A percentile compares a stretch with the other conserved stretches of the same genome.
These are phyloP conservation scores for Candida sanyiensis DNA, from an alignment of 805 yeast genomes.

Conservation along the genomic window DNA sequence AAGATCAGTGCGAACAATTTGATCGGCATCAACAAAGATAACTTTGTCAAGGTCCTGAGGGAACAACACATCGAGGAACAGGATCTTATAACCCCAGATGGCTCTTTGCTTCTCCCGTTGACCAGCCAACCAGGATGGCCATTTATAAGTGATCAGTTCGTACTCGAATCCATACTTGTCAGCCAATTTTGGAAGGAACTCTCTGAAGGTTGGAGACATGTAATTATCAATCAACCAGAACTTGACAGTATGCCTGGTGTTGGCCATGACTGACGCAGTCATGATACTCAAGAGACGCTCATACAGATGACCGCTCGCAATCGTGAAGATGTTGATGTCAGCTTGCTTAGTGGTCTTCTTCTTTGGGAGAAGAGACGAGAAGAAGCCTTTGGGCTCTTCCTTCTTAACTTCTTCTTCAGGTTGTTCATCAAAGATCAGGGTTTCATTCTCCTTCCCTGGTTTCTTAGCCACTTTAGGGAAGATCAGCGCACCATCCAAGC, in stretches of 20 bases:
- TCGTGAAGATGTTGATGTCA: conserved; percentile 71
- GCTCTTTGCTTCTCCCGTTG: conserved; percentile 76
- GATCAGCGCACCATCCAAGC: conserved; percentile 41
- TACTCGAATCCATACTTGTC: conserved; percentile 56
- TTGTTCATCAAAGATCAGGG: conserved; percentile 14
- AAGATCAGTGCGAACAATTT: conserved; percentile 71
- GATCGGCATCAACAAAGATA: conserved; percentile 84
- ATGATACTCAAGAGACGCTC: conserved; percentile 72
- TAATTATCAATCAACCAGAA: conserved; percentile 86
- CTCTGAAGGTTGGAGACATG: conserved; percentile 63
- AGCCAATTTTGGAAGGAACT: conserved; percentile 55
- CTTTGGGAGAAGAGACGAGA: conserved; percentile 14
- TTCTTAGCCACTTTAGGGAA: conserved; percentile 41
- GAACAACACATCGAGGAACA: conserved; percentile 81
- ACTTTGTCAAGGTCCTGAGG: conserved; percentile 72
- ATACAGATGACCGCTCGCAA: conserved; percentile 77
- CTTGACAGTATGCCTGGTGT: conserved; percentile 59
- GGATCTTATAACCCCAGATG: conserved; percentile 83
- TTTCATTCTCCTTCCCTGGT: conserved; percentile 31
- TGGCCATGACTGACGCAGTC: conserved; percentile 69
- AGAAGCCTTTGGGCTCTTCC: conserved; percentile 13
- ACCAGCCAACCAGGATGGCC: conserved; percentile 87
- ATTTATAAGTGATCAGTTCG: conserved; percentile 76
- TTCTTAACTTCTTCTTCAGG: conserved; percentile 9
- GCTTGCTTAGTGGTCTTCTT: conserved; percentile 34